Percentiles rank a stretch among this genome's conserved stretches.
phyloP scores from a whole-genome alignment of 179 eudicot genomes.

The Nepenthes alata region DNA sequence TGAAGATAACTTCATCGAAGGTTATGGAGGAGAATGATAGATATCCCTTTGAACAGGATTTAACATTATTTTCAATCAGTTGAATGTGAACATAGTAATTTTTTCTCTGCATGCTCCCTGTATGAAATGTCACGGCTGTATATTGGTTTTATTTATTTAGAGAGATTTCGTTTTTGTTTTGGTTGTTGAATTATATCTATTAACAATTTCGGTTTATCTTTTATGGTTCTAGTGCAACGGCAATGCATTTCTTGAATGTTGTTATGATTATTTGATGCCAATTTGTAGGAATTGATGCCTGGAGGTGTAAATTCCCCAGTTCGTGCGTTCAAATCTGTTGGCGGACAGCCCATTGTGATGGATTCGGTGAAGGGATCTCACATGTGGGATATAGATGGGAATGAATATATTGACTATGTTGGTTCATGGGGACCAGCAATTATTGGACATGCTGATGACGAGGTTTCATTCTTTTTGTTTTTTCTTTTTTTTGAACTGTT shows the following conservation, averaged over 20 bases:
- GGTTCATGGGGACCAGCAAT: slow-evolving; percentile 99
- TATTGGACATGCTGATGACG: slow-evolving; percentile 90
- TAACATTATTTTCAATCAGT: no score
- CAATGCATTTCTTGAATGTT: not conserved
- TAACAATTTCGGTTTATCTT: not conserved
- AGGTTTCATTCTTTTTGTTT: slow-evolving; percentile 28
- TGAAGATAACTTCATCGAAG: no score
- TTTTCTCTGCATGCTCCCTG: no score
- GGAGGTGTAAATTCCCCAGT: slow-evolving; percentile 98
- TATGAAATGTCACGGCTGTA: no score
- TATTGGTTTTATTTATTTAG: no score
- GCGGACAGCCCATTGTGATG: slow-evolving; percentile 80
- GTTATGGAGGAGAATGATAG: no score
- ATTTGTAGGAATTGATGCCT: slow-evolving; percentile 85
- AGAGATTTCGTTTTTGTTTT: no score
- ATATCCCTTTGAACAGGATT: no score
- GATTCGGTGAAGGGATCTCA: slow-evolving; percentile 85
- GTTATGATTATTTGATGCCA: not conserved
- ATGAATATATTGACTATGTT: slow-evolving; percentile 90
- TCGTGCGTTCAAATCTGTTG: slow-evolving; percentile 94
- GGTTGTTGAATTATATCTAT: no score
- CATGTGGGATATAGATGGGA: slow-evolving; percentile 93
- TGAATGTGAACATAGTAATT: no score
- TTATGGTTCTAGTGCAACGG: not conserved
- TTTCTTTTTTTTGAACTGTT: not conserved